Evolutionary conservation across 768 basidiomycete species (phyloP).

Genomic region (Leccinum olivaceopallidum): DNA sequence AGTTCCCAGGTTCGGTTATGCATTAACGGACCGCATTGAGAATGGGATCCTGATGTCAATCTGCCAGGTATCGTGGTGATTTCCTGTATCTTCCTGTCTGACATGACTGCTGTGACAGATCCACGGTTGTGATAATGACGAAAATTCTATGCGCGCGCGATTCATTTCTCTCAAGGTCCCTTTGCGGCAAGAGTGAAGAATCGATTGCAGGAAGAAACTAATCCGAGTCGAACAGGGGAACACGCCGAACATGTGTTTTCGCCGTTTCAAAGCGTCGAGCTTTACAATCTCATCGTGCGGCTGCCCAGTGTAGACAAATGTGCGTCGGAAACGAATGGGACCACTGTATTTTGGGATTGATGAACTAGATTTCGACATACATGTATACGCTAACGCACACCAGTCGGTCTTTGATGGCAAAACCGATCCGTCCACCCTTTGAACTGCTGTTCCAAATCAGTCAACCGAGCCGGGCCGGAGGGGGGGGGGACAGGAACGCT

Average conservation of each 20-base stretch:
- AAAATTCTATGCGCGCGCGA: conserved; percentile 77
- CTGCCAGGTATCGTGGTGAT: conserved; percentile 47
- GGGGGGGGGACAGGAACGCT: background rate
- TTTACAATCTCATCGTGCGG: conserved; percentile 79
- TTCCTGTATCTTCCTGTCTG: background rate
- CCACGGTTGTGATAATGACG: conserved; percentile 86
- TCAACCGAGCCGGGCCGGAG: background rate
- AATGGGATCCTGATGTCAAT: conserved; percentile 56
- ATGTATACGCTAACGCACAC: background rate
- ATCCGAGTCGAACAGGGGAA: conserved; percentile 25
- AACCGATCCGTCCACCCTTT: background rate
- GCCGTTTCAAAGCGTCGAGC: conserved; percentile 77
- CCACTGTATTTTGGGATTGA: conserved; percentile 76
- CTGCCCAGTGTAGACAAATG: conserved; percentile 53
- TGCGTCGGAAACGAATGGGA: conserved; percentile 72
- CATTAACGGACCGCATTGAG: conserved; percentile 65
- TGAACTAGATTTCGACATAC: conserved; percentile 28
- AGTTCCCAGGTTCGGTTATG: conserved; percentile 77
- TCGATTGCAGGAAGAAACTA: conserved; percentile 15
- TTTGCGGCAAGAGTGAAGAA: conserved; percentile 46
- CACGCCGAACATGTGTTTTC: conserved; percentile 56
- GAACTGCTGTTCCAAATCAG: background rate
- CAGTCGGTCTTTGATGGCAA: background rate
- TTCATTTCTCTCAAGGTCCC: conserved; percentile 68
- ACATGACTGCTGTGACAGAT: conserved; percentile 44